Conservation (phyloP, 2,329 filamentous ascomycete genomes). For the Fusarium dlaminii region DNA sequence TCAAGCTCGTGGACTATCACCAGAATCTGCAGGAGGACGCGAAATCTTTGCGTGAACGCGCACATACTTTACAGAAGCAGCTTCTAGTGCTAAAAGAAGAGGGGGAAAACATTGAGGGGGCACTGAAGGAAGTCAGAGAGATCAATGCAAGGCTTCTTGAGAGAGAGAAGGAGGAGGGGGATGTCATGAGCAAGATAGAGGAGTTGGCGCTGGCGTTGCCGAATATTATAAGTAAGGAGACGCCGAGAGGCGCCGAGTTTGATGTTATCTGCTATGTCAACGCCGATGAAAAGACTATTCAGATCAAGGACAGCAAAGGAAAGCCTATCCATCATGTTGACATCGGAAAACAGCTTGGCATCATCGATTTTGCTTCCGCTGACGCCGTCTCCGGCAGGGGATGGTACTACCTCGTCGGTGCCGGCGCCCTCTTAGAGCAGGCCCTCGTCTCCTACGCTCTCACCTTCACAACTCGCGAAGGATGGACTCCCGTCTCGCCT, state of each 20-base stretch:
- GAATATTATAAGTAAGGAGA: not conserved
- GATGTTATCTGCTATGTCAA: not conserved
- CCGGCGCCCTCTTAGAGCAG: not conserved
- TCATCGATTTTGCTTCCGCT: not conserved
- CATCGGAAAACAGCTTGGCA: not conserved
- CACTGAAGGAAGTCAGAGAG: not conserved
- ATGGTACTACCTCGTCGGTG: not conserved
- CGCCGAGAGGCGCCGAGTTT: not conserved
- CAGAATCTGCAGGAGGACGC: not conserved
- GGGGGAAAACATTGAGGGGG: not conserved
- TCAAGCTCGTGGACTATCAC: not conserved
- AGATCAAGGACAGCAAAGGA: not conserved
- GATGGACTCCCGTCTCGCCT: not conserved
- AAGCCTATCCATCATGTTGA: not conserved
- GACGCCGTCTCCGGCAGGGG: accelerated
- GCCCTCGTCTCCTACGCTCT: not conserved
- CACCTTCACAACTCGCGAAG: not conserved
- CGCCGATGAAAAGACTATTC: not conserved
- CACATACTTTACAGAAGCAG: not conserved
- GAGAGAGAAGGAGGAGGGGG: accelerated
- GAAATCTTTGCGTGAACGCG: not conserved
- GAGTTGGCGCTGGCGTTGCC: not conserved
- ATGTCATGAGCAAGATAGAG: not conserved
- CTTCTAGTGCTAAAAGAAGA: not conserved
- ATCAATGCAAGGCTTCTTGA: not conserved